Conservation (phyloP, 148 eudicot genomes). For the Gaultheria prostrata region DNA sequence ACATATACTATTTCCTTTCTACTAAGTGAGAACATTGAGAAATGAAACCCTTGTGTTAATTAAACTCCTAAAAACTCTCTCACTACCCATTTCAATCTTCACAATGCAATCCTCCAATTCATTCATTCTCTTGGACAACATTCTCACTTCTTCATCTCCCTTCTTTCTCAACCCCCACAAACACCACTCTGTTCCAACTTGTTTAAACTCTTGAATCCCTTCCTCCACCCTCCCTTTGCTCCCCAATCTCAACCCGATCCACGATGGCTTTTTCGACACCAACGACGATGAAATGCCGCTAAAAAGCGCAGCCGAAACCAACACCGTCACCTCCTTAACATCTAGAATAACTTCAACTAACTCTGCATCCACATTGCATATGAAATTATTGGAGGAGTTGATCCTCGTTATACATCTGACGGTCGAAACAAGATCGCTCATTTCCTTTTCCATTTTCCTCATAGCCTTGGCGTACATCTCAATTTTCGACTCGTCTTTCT, state of each 20-base stretch:
- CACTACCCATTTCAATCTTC: constrained; percentile 67
- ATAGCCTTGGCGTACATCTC: constrained; percentile 44
- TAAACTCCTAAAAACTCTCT: constrained; percentile 80
- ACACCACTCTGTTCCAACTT: constrained; percentile 29
- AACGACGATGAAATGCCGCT: constrained; percentile 44
- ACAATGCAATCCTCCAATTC: constrained; percentile 63
- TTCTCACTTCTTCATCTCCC: constrained; percentile 49
- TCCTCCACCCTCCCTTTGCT: constrained; percentile 35
- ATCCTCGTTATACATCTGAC: constrained; percentile 32
- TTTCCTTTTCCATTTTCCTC: constrained; percentile 49
- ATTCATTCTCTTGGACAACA: constrained; percentile 51
- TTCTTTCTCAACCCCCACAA: constrained; percentile 38
- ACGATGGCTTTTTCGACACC: constrained; percentile 29
- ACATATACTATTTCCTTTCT: not conserved
- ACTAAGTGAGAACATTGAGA: constrained; percentile 40
- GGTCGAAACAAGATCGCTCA: constrained; percentile 39
- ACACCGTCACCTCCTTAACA: constrained; percentile 41
- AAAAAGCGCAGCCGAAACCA: constrained; percentile 55
- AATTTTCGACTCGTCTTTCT: constrained; percentile 49
- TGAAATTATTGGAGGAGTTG: not conserved
- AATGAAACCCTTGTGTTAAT: constrained; percentile 77
- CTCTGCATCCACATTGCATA: constrained; percentile 26
- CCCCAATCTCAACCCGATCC: constrained; percentile 39
- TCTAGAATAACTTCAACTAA: constrained; percentile 33
- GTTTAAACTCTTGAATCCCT: constrained; percentile 34